Base-by-base conservation (phyloP, 2,329 filamentous ascomycete species). In the Trichophyton benhamiae region DNA sequence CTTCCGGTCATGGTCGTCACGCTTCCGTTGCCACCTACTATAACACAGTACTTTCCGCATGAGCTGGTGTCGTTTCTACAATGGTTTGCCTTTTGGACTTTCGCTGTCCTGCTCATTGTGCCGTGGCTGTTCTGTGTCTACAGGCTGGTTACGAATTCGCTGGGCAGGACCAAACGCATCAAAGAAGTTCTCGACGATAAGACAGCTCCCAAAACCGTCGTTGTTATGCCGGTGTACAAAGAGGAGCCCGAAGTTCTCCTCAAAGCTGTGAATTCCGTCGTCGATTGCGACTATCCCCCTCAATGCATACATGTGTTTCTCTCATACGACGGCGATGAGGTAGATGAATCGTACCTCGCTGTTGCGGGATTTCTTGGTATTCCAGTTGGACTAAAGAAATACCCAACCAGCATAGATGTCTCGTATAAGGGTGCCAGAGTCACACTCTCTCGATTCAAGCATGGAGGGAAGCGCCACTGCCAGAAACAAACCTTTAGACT, bases 161-260 rank as follows among this genome's bases (percentile, higher is more conserved):
- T 97, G 27, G 91, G 92, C 22, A 84, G 90, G 65, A 86, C 82
- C 48, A 90, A 89, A 72, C 83, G 87, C 59, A 89, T 96, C 70
- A 91, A 95, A 71, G 83, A 89, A 65, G 84, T 90, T 0, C 81
- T 96, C 58, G 89, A 96, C 72, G 89, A 95, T 70, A 78, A 83
- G 2, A 91, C 87, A 0, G 91, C 94, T 0, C 94, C 92, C 1
- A 97, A 97, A 74, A 88, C 95, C 15, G 90, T 96, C 65, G 88
- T 97, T 63, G 87, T 97, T 62, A 96, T 97, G 91, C 94, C 92
- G 3, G 95, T 91, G 70, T 97, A 96, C 77, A 90, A 94, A 70
- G 94, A 97, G 71, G 85, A 91, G 33, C 89, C 90, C 0, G 87
- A 89, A 0, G 82, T 95, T 11, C 80, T 97, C 55, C 80, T 96